Evolutionary conservation across 2,329 filamentous ascomycete species (phyloP), one percentile per base, ranked within the genome.

Genomic region (Coniochaeta hoffmannii): DNA sequence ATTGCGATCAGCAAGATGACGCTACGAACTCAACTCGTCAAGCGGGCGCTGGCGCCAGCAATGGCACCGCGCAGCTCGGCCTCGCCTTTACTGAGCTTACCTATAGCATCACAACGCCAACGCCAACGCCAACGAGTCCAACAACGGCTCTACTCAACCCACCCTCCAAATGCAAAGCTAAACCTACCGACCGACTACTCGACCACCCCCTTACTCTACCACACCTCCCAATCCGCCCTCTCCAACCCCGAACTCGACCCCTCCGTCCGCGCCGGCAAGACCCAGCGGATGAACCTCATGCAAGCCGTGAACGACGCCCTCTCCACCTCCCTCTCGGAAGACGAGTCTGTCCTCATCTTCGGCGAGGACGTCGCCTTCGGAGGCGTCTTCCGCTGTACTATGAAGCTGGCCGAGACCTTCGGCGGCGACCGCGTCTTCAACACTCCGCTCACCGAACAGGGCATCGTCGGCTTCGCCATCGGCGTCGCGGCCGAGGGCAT

Each of bases 351-450:
- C 22, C 76, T 97, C 56, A 80, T 99, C 10, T 99, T 99, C 65
- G 94, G 94, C 41, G 94, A 99, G 71, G 94, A 99, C 68, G 91
- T 99, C 8, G 90, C 94, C 14, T 99, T 99, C 57, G 94, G 94
- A 41, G 94, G 94, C 54, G 94, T 99, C 15, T 99, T 99, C 67
- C 83, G 94, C 56, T 97, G 91, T 72, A 93, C 90, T 31, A 93
- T 94, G 85, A 90, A 92, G 63, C 79, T 99, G 15, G 85, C 90
- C 31, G 88, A 91, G 59, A 90, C 90, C 55, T 96, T 94, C 69
- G 94, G 94, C 9, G 80, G 83, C 2, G 88, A 94, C 56, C 81
- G 94, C 56, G 92, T 99, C 32, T 99, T 99, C 78, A 97, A 99
- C 72, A 97, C 92, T 17, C 94, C 94, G 0, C 73, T 99, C 62